Conservation (phyloP, 2,329 filamentous ascomycete genomes). For the Pyricularia sp. region DNA sequence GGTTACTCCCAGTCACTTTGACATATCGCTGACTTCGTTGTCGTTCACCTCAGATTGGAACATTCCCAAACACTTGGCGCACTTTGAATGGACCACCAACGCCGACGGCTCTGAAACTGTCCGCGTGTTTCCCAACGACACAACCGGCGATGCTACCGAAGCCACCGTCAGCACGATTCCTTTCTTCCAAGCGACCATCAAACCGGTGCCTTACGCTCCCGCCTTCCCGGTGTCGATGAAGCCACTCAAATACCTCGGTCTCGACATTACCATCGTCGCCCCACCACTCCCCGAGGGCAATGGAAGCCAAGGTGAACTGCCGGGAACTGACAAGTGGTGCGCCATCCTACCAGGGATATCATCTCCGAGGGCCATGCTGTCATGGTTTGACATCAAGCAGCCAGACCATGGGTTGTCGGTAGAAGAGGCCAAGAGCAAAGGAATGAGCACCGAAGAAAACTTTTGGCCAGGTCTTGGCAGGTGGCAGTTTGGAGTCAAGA, state of each 20-base stretch:
- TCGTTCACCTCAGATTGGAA: conserved; percentile 37
- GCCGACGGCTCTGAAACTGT: conserved; percentile 27
- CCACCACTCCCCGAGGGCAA: conserved; percentile 35
- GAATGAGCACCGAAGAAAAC: conserved; percentile 21
- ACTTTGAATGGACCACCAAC: conserved; percentile 33
- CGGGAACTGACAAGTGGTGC: conserved; percentile 37
- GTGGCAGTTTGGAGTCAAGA: conserved; percentile 32
- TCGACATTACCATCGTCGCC: conserved; percentile 33
- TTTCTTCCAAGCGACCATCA: conserved; percentile 36
- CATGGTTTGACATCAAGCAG: conserved; percentile 38
- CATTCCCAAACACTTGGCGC: conserved; percentile 44
- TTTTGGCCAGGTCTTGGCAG: conserved; percentile 37
- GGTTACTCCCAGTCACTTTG: not conserved
- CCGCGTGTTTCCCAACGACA: conserved; percentile 35
- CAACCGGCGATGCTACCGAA: conserved; percentile 19
- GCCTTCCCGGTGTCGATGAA: conserved; percentile 32
- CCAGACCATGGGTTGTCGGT: conserved; percentile 15
- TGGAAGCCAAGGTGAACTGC: conserved; percentile 30
- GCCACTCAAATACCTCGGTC: conserved; percentile 28
- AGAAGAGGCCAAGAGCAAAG: conserved; percentile 5
- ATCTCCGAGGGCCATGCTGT: conserved; percentile 23
- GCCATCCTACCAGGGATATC: conserved; percentile 22
- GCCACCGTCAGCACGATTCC: conserved; percentile 22
- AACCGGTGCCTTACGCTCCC: conserved; percentile 29
- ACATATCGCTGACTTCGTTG: not conserved